Evolutionary conservation across 805 yeast genomes (phyloP).

Genomic region (Torulaspora franciscae): DNA sequence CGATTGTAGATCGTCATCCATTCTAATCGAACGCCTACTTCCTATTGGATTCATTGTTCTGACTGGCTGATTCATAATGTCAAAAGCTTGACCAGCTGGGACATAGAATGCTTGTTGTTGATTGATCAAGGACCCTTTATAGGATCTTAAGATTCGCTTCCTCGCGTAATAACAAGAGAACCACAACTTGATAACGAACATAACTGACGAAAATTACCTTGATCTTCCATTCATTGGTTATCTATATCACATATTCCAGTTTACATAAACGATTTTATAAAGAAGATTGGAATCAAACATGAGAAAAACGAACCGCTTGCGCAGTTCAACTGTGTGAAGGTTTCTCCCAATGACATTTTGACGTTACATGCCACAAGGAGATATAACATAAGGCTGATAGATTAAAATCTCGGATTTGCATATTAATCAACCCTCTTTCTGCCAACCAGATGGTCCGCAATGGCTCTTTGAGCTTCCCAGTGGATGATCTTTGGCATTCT

Average conservation of each 20-base stretch:
- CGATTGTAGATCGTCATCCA: constrained; percentile 2
- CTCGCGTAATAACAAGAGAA: background rate
- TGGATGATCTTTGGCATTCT: constrained; percentile 88
- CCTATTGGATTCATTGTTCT: background rate
- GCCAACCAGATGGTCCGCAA: constrained; percentile 82
- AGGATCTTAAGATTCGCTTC: background rate
- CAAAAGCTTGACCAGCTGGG: background rate
- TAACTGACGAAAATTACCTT: background rate
- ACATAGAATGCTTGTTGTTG: background rate
- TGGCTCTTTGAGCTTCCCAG: constrained; percentile 72
- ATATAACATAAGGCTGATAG: constrained; percentile 3
- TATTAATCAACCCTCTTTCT: constrained; percentile 41
- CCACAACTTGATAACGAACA: background rate
- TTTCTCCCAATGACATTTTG: constrained; percentile 13
- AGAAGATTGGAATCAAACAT: constrained; percentile 7
- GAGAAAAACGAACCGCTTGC: constrained; percentile 5
- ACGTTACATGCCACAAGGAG: constrained; percentile 16
- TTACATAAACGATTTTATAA: constrained; percentile 13
- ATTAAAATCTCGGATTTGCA: background rate
- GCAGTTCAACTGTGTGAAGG: constrained; percentile 2
- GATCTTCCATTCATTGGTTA: constrained; percentile 10
- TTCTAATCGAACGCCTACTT: background rate
- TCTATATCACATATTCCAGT: constrained; percentile 20
- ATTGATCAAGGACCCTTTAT: background rate
- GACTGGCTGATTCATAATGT: background rate